Percentiles rank a stretch among this genome's conserved stretches.
phyloP scores from a whole-genome alignment of 163 green algal species.

The Coccomyxa subellipsoidea region DNA sequence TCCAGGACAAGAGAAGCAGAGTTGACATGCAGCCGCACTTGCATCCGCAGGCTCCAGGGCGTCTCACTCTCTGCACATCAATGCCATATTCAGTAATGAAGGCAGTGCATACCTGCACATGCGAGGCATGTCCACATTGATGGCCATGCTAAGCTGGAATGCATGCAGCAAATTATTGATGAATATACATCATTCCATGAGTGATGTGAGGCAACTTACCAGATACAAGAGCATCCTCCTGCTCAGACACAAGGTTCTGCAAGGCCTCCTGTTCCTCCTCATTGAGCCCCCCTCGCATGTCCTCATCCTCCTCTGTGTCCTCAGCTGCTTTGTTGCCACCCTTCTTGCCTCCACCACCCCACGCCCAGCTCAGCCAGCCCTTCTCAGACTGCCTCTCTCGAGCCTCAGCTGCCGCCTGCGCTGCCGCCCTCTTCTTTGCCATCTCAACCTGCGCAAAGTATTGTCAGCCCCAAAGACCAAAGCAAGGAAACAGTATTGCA shows the following conservation, averaged over 20 bases:
- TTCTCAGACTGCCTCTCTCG: conserved; percentile 15
- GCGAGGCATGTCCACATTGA: too few species aligned
- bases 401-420: conserved; percentile 32
- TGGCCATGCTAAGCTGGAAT: too few species aligned
- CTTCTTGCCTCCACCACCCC: conserved; percentile 11
- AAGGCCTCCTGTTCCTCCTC: conserved; percentile 66
- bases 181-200: neutral
- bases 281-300: conserved; percentile 32
- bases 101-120: too few species aligned
- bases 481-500: too few species aligned
- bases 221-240: conserved; percentile 45
- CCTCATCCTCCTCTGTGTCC: conserved; percentile 10
- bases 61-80: conserved; percentile 45
- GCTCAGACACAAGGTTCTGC: conserved; percentile 64
- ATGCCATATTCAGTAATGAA: too few species aligned
- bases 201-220: neutral
- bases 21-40: conserved; percentile 47
- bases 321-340: conserved; percentile 2
- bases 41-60: conserved; percentile 54
- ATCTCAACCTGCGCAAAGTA: conserved; percentile 34
- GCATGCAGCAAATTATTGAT: too few species aligned
- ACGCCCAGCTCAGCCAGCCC: conserved; percentile 52
- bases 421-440: conserved; percentile 29
- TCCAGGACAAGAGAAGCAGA: conserved; percentile 49
- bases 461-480: too few species aligned